Percentiles rank a stretch among this genome's conserved stretches.
Evolutionary conservation across 2,329 filamentous ascomycete genomes (phyloP).

Genomic region (Fusarium scirpi): DNA sequence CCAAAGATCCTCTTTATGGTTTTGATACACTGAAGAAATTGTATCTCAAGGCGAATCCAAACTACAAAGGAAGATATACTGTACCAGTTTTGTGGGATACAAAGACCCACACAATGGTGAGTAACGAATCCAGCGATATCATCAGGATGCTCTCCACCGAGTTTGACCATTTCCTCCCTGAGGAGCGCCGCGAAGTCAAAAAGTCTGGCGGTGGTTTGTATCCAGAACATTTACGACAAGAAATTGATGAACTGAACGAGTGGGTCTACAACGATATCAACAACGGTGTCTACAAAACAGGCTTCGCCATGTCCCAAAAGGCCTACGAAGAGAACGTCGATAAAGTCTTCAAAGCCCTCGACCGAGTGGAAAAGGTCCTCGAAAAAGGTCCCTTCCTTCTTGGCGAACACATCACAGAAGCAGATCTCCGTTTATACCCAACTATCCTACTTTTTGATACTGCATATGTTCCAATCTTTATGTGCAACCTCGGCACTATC

Average conservation of each 20-base stretch:
- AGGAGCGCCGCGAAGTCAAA: slow-evolving; percentile 63
- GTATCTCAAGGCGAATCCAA: slow-evolving; percentile 75
- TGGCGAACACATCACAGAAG: slow-evolving; percentile 73
- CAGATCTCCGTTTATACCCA: slow-evolving; percentile 75
- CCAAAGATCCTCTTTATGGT: slow-evolving; percentile 71
- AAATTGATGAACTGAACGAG: slow-evolving; percentile 75
- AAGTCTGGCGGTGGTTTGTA: slow-evolving; percentile 67
- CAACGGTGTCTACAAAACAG: slow-evolving; percentile 66
- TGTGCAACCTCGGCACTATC: slow-evolving; percentile 73
- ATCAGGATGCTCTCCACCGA: slow-evolving; percentile 84
- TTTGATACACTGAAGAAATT: slow-evolving; percentile 76
- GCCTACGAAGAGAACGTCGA: slow-evolving; percentile 73
- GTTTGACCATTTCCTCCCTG: slow-evolving; percentile 72
- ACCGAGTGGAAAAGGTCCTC: slow-evolving; percentile 71
- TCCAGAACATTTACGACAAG: slow-evolving; percentile 61
- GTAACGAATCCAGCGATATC: slow-evolving; percentile 86
- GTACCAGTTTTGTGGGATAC: slow-evolving; percentile 80
- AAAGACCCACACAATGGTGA: slow-evolving; percentile 77
- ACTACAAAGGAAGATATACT: slow-evolving; percentile 78
- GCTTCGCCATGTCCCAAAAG: slow-evolving; percentile 74
- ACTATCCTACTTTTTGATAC: slow-evolving; percentile 77
- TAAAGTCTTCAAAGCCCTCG: slow-evolving; percentile 72
- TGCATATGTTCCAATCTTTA: slow-evolving; percentile 75
- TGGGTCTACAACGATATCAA: slow-evolving; percentile 72
- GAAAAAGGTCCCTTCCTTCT: slow-evolving; percentile 68